phyloP scores from a whole-genome alignment of 495 filamentous ascomycete genomes.

The Letharia columbiana region DNA sequence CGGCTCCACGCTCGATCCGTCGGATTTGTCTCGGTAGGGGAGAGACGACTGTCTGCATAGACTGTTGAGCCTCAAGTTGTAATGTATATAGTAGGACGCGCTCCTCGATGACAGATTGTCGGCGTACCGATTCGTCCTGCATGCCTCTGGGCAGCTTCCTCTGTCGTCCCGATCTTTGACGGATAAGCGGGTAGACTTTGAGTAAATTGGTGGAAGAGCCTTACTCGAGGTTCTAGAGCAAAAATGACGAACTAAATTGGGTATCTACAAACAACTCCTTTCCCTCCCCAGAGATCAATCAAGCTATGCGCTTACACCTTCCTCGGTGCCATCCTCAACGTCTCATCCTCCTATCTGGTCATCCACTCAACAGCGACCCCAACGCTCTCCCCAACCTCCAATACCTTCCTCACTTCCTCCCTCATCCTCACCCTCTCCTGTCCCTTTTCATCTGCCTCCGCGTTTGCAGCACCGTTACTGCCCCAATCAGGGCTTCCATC shows the following conservation, averaged over 20 bases:
- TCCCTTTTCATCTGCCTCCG: slow-evolving; percentile 26
- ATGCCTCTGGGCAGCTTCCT: too few relatives aligned
- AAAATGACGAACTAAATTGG: neutral
- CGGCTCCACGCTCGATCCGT: too few relatives aligned
- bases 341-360: neutral
- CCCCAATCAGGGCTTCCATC: slow-evolving; percentile 23
- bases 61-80: too few relatives aligned
- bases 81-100: too few relatives aligned
- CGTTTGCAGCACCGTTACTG: slow-evolving; percentile 14
- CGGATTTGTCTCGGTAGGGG: too few relatives aligned
- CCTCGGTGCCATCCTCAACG: neutral
- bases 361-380: slow-evolving; percentile 53
- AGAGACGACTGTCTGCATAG: too few relatives aligned
- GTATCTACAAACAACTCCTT: slow-evolving; percentile 2
- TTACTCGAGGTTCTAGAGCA: too few relatives aligned
- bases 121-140: too few relatives aligned
- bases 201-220: neutral
- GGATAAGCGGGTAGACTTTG: too few relatives aligned
- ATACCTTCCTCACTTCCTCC: slow-evolving; percentile 30
- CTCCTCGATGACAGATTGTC: too few relatives aligned
- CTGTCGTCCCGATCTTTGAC: too few relatives aligned
- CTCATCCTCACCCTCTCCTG: slow-evolving; percentile 21
- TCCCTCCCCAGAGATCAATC: neutral
- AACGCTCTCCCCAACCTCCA: slow-evolving; percentile 45
- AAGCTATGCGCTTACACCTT: neutral